These are phyloP conservation scores for Thermomucor indicae-seudaticae DNA, from an alignment of 371 early-diverging fungal species.

Conservation along the genomic window DNA sequence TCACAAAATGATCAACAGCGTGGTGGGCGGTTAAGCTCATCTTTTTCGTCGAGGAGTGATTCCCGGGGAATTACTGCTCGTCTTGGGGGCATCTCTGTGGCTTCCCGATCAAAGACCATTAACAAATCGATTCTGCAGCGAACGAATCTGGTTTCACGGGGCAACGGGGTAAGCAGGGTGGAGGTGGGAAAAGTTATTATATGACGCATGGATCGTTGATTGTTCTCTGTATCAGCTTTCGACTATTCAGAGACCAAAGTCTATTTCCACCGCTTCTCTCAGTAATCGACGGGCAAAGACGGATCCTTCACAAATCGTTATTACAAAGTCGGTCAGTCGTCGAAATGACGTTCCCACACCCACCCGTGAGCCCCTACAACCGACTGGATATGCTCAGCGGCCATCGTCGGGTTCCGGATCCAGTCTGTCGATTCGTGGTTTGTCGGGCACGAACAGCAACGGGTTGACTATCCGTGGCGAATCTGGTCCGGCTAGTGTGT, in stretches of 20 bases:
- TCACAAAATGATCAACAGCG: not conserved
- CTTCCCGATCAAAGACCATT: not conserved
- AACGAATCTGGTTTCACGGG: not conserved
- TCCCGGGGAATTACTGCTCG: not conserved
- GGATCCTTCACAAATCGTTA: not conserved
- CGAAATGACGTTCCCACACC: not conserved
- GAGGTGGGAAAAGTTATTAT: not conserved
- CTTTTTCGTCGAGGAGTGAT: not conserved
- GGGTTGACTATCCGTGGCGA: slow-evolving; percentile 45
- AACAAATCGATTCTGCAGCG: not conserved
- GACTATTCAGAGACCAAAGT: not conserved
- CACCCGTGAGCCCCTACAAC: not conserved
- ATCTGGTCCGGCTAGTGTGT: slow-evolving; percentile 47
- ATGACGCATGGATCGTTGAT: not conserved
- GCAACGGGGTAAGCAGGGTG: not conserved
- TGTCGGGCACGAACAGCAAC: not conserved
- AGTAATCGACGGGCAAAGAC: not conserved
- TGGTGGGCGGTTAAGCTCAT: not conserved
- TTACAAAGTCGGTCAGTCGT: not conserved
- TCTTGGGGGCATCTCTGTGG: not conserved
- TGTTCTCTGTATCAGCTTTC: not conserved
- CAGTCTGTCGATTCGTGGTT: not conserved
- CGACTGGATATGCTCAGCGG: not conserved
- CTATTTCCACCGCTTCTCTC: not conserved
- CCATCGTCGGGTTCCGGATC: not conserved